Base-by-base conservation (phyloP, 352 stramenopile genomes). In the Globisporangium ultimum region DNA sequence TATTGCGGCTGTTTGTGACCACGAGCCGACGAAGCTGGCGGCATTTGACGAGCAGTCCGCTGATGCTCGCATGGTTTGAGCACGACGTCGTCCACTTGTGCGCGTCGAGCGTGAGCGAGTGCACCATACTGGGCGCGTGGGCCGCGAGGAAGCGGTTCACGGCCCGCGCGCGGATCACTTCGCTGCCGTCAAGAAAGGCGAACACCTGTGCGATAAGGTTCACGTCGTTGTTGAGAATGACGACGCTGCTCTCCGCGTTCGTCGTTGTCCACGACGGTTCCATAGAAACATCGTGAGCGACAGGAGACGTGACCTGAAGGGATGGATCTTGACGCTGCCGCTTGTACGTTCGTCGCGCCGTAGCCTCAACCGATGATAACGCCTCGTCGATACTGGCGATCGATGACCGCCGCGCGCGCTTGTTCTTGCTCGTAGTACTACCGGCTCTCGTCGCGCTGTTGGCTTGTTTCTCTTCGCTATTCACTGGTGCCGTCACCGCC, bases 131-230 rank as follows among this genome's bases (percentile, higher is more conserved):
- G 12, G 71, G 69, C 21, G 80, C 72, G 24, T 87, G 66, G 3
- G 71, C 36, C 2, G 67, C 68, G 57, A 91, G 61, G 28, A 87
- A 87, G 15, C 68, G 74, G 66, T 76, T 85, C 21, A 91, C 68
- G 0, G 60, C 58, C 17, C 75, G 70, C 48, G 60, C 76, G 1
- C 69, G 68, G 46, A 86, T 52, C 32, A 80, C 62, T 28, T 87
- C 72, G n/a, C 55, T 58, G 22, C 78, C 78, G 18, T 81, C 75
- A 14, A 89, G 55, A 47, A 78, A 91, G 18, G 60, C 68, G 54
- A 79, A 88, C 14, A 88, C 69, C n/a, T 82, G 71, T 13, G 60
- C 61, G 28, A 91, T 41, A 5, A 91, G 50, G 50, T 90, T 73
- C 46, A 78, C 59, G 48, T 88, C 84, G 61, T 78, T 72, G 47